Conservation (phyloP, 257 asterid genomes). For the Prunella vulgaris region DNA sequence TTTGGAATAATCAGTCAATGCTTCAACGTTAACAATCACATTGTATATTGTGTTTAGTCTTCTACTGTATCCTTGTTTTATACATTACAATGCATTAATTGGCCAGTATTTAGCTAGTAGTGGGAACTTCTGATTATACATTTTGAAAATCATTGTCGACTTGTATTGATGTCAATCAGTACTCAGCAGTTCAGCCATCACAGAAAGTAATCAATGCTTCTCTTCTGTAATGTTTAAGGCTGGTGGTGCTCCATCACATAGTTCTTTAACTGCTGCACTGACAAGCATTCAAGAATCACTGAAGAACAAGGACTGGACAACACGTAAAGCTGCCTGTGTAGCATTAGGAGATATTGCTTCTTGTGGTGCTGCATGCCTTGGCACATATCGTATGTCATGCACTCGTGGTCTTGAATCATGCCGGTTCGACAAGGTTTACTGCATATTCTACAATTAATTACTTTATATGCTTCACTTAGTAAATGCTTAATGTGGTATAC, state of each 20-base stretch:
- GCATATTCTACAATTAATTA: conserved; percentile 8
- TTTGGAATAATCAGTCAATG: background rate
- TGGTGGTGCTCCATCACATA: conserved; percentile 72
- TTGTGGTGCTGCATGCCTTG: conserved; percentile 58
- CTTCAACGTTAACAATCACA: background rate
- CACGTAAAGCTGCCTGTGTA: conserved; percentile 83
- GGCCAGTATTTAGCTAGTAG: background rate
- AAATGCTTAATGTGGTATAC: conserved; percentile 24
- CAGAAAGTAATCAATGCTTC: conserved; percentile 3
- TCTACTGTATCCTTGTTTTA: conserved; percentile 8
- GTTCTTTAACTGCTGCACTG: conserved; percentile 61
- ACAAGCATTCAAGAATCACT: conserved; percentile 79
- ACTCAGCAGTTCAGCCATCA: background rate
- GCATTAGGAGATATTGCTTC: conserved; percentile 91
- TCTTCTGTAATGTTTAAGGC: conserved; percentile 54
- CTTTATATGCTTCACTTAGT: conserved; percentile 17
- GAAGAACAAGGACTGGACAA: conserved; percentile 83
- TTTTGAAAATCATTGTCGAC: conserved; percentile 5
- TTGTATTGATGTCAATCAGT: background rate
- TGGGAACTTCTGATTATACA: conserved; percentile 16
- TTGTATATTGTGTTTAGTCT: background rate
- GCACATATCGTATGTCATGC: conserved; percentile 62
- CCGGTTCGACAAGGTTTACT: conserved; percentile 85
- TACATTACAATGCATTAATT: background rate
- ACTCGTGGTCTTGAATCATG: conserved; percentile 81